Conservation (phyloP, 768 basidiomycete species). For the Rhizopogon vulgaris region DNA sequence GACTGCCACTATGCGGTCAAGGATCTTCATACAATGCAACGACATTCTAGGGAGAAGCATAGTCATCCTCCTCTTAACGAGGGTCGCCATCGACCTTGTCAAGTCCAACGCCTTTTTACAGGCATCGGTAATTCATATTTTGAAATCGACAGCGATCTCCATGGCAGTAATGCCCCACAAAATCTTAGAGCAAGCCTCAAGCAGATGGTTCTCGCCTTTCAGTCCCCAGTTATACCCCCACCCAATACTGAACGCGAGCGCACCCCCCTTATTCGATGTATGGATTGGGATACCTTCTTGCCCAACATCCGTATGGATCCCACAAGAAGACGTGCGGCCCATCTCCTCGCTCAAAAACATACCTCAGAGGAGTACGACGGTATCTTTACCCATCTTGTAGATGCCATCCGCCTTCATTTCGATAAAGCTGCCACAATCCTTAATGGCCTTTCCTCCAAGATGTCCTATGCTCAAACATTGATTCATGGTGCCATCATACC, state of each 20-base stretch:
- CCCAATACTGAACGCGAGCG: not conserved
- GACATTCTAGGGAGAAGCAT: not conserved
- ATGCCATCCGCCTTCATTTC: not conserved
- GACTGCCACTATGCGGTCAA: not conserved
- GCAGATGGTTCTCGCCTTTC: not conserved
- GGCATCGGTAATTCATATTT: not conserved
- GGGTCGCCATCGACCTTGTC: too few relatives aligned
- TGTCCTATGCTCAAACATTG: not conserved
- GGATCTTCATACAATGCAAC: not conserved
- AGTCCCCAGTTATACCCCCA: not conserved
- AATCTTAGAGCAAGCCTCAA: not conserved
- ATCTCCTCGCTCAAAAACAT: not conserved
- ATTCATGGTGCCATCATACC: not conserved
- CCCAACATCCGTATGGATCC: not conserved
- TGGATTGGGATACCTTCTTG: not conserved
- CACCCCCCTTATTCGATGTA: not conserved
- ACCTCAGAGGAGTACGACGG: not conserved
- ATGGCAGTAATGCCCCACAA: not conserved
- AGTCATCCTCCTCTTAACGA: accelerated
- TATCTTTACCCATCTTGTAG: not conserved
- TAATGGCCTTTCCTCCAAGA: not conserved
- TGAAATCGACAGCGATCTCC: not conserved
- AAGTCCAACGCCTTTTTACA: not conserved
- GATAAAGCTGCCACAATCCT: not conserved
- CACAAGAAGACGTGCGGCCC: not conserved